phyloP scores from a whole-genome alignment of 768 basidiomycete genomes.

The Lentinula sp. region DNA sequence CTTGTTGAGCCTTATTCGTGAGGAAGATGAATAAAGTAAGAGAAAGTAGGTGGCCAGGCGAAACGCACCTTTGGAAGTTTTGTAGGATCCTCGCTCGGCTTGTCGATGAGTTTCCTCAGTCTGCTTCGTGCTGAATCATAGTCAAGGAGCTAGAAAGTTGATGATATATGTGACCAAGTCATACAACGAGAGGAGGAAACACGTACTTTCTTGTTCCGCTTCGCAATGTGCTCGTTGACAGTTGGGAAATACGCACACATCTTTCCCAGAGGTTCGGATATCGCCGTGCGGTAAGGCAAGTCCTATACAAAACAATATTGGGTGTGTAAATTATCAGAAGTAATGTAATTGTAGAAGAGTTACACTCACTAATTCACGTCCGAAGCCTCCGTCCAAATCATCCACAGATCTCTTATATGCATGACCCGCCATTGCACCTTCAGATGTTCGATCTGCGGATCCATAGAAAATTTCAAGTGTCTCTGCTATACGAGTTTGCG shows the following conservation, averaged over 20 bases:
- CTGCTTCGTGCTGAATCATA: slow-evolving; percentile 91
- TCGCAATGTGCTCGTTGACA: slow-evolving; percentile 88
- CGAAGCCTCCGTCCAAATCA: slow-evolving; percentile 82
- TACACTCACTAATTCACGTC: slow-evolving; percentile 73
- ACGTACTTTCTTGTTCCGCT: slow-evolving; percentile 91
- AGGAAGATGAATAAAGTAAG: not conserved
- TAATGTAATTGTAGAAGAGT: not conserved
- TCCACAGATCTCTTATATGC: slow-evolving; percentile 95
- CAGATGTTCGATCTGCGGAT: slow-evolving; percentile 75
- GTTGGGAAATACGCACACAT: slow-evolving; percentile 94
- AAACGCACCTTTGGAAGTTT: slow-evolving; percentile 74
- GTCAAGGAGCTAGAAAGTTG: slow-evolving; percentile 68
- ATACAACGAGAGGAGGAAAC: not conserved
- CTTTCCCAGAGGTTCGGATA: slow-evolving; percentile 93
- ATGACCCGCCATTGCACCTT: slow-evolving; percentile 95
- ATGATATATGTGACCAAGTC: not conserved
- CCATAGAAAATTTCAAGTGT: slow-evolving; percentile 92
- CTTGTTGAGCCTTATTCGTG: slow-evolving; percentile 74
- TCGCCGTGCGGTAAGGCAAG: slow-evolving; percentile 87
- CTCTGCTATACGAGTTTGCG: slow-evolving; percentile 91
- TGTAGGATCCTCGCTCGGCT: slow-evolving; percentile 89
- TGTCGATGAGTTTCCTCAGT: slow-evolving; percentile 83
- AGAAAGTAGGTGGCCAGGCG: not conserved
- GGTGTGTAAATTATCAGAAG: not conserved
- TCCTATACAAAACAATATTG: slow-evolving; percentile 47